These are phyloP conservation scores for Raffaelea deltoideospora DNA, from an alignment of 2,329 filamentous ascomycete species.

Conservation along the genomic window DNA sequence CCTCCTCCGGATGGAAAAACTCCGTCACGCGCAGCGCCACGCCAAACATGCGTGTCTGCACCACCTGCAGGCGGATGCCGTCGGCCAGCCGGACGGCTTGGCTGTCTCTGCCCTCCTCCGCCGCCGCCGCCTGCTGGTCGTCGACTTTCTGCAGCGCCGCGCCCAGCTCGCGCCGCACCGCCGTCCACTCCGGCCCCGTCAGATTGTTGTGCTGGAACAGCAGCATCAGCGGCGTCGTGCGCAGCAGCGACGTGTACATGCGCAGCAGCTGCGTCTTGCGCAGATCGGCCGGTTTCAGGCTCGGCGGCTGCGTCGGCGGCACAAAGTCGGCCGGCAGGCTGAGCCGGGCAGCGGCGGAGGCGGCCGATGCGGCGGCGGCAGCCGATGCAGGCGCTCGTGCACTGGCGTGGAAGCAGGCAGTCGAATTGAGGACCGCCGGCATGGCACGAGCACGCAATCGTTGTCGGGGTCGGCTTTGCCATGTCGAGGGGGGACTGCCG, in stretches of 20 bases:
- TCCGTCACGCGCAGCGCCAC: slow-evolving; percentile 75
- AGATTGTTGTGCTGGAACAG: slow-evolving; percentile 64
- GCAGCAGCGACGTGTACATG: slow-evolving; percentile 76
- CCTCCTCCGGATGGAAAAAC: slow-evolving; percentile 47
- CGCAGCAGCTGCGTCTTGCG: slow-evolving; percentile 81
- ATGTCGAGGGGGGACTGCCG: too few species aligned
- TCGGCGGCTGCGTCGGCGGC: slow-evolving; percentile 68
- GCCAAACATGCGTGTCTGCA: slow-evolving; percentile 81
- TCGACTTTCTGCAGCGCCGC: slow-evolving; percentile 28
- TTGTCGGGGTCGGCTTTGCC: too few species aligned
- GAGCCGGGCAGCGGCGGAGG: slow-evolving; percentile 7
- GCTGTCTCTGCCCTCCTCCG: slow-evolving; percentile 6
- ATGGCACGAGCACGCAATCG: too few species aligned
- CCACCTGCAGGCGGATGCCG: slow-evolving; percentile 60
- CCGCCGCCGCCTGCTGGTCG: slow-evolving; percentile 3
- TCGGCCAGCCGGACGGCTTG: slow-evolving; percentile 37
- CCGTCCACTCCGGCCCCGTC: slow-evolving; percentile 57
- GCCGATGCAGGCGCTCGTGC: not conserved
- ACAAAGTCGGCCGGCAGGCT: slow-evolving; percentile 30
- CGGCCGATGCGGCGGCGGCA: not conserved
- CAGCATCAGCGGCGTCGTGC: slow-evolving; percentile 70
- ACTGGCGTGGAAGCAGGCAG: slow-evolving; percentile 5
- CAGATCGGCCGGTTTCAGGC: slow-evolving; percentile 69
- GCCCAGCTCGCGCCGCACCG: slow-evolving; percentile 54
- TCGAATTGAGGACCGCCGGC: too few species aligned